Base-by-base conservation (phyloP, 768 basidiomycete genomes). In the Glaciozyma antarctica region DNA sequence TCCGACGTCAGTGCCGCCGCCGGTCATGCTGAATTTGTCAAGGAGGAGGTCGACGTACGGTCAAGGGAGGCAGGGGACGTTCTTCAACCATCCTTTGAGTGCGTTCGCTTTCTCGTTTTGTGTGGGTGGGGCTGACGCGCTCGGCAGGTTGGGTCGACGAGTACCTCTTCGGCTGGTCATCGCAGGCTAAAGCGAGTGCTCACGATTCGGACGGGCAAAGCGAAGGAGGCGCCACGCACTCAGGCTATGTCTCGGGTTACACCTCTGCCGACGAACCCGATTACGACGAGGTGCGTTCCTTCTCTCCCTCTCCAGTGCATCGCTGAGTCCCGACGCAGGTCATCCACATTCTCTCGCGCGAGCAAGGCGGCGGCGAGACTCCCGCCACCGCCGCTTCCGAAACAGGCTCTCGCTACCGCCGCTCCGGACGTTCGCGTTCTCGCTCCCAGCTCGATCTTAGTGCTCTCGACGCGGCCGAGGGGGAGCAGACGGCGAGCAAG, bases 81-180 rank as follows among this genome's bases (percentile, higher is more conserved):
- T 90, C 34, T 81, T 93, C 43, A 87, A 85, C 19, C 90, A 95
- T 77, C 91, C 91, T 0, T 44, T 58, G 57, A 58, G 57, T 58
- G 43, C 19, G 57, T 24, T 43, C 32, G n/a, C 16, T 43, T 22
- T 3, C 19, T 58, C 30, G 19, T 12, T 44, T 26, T 7, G 17
- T 2, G 53, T 16, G 30, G 30, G 30, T 16, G 30, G 28, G 6
- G 49, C 21, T 51, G n/a, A 54, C 28, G 13, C 24, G 16, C 13
- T 32, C 6, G 5, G 26, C 53, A 58, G 57, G 57, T 19, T 94
- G 90, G 90, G 82, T 94, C 21, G 91, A 95, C 75, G 92, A 94
- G 77, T 85, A 88, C 12, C 81, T 95, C 30, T 95, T 94, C 74
- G 92, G 91, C 52, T 94, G 89, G 91, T 71, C 72, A 51, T 85